Percentiles rank a stretch among this genome's conserved stretches.
These are phyloP conservation scores for Leishmania braziliensis DNA, from an alignment of 208 protist species.

Conservation along the genomic window DNA sequence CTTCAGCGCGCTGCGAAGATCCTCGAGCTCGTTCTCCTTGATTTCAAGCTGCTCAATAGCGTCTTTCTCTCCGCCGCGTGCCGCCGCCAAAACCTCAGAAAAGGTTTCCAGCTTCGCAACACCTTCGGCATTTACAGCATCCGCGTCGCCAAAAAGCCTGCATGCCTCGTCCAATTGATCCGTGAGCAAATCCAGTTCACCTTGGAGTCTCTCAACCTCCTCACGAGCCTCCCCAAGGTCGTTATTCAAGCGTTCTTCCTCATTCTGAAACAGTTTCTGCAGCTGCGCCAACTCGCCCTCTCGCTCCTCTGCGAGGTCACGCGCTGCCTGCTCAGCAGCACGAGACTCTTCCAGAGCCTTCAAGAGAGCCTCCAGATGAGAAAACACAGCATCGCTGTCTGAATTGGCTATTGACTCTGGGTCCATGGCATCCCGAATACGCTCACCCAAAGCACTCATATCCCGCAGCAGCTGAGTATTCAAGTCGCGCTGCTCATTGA, in stretches of 20 bases:
- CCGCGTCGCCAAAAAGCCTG: slow-evolving; percentile 31
- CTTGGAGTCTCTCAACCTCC: slow-evolving; percentile 35
- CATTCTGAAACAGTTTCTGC: slow-evolving; percentile 16
- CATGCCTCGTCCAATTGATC: slow-evolving; percentile 45
- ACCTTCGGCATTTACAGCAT: slow-evolving; percentile 28
- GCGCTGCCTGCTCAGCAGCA: slow-evolving; percentile 13
- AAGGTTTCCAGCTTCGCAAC: slow-evolving; percentile 40
- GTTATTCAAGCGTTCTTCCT: slow-evolving; percentile 29
- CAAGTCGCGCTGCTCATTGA: slow-evolving; percentile 29
- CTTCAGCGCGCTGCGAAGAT: slow-evolving; percentile 17
- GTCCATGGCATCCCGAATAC: slow-evolving; percentile 30
- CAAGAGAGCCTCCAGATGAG: slow-evolving; percentile 44
- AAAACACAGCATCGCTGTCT: slow-evolving; percentile 25
- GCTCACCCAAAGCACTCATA: slow-evolving; percentile 22
- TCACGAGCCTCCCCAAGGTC: slow-evolving; percentile 31
- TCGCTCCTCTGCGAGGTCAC: slow-evolving; percentile 10
- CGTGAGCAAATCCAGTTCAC: slow-evolving; percentile 38
- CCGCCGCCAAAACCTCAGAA: slow-evolving; percentile 26
- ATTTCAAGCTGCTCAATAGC: slow-evolving; percentile 29
- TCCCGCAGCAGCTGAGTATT: slow-evolving; percentile 26
- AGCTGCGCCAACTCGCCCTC: slow-evolving; percentile 25
- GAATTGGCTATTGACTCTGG: neutral
- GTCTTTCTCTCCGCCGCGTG: slow-evolving; percentile 33
- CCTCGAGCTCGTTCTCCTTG: slow-evolving; percentile 38
- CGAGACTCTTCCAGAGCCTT: slow-evolving; percentile 27